Conservation (phyloP, 768 basidiomycete genomes). For the Trametopsis cervina region DNA sequence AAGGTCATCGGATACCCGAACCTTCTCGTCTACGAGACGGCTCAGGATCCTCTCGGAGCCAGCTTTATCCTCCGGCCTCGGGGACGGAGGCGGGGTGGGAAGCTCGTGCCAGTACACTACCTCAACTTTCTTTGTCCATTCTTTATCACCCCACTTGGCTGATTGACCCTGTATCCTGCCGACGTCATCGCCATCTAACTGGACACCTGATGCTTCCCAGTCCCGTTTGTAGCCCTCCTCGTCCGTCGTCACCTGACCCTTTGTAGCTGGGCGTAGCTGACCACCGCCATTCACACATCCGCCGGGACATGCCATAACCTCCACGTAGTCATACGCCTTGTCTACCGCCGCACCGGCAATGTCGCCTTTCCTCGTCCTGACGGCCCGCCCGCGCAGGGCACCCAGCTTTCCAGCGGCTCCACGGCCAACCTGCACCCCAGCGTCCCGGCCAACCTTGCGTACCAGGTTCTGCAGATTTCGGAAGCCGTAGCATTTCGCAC, state of each 20-base stretch:
- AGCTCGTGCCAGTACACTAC: conserved; percentile 67
- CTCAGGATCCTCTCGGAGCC: not conserved
- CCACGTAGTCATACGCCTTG: conserved; percentile 78
- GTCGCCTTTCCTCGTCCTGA: conserved; percentile 21
- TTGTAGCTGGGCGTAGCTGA: conserved; percentile 42
- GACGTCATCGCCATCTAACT: conserved; percentile 21
- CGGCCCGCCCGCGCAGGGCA: conserved; percentile 20
- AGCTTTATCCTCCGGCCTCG: conserved; percentile 13
- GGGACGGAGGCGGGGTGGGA: conserved; percentile 42
- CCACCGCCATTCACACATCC: conserved; percentile 98
- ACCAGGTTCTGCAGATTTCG: conserved; percentile 96
- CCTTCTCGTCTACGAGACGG: not conserved
- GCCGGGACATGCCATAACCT: conserved; percentile 98
- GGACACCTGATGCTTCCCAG: conserved; percentile 52
- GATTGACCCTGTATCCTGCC: conserved; percentile 30
- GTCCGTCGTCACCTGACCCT: conserved; percentile 26
- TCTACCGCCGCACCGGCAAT: conserved; percentile 23
- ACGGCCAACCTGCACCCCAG: conserved; percentile 63
- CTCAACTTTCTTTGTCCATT: conserved; percentile 80
- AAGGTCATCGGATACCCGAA: conserved; percentile 27
- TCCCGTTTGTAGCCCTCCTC: conserved; percentile 63
- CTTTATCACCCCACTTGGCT: conserved; percentile 75
- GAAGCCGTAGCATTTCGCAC: conserved; percentile 96
- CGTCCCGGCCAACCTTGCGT: conserved; percentile 82
- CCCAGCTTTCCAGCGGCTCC: conserved; percentile 54